These are phyloP conservation scores for Pharnaceum exiguum DNA, from an alignment of 148 eudicot genomes.

Conservation along the genomic window DNA sequence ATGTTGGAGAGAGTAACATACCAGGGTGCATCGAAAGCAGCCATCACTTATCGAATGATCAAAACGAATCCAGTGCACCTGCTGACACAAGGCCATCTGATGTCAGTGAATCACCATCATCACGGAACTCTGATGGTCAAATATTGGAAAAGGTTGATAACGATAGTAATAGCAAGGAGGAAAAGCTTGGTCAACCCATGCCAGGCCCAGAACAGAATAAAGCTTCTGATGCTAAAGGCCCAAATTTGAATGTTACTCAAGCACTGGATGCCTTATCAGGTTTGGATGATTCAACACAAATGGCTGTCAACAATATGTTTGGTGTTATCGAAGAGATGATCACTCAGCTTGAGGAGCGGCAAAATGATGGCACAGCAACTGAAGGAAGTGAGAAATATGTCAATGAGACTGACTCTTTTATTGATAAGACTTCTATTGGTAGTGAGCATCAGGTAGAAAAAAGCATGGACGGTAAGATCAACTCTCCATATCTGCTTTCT, in stretches of 20 bases:
- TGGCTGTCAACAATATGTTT: slow-evolving; percentile 90
- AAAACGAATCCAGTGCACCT: slow-evolving; percentile 24
- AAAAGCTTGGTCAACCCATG: slow-evolving; percentile 24
- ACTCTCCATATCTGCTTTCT: slow-evolving; percentile 5
- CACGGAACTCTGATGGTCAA: slow-evolving; percentile 35
- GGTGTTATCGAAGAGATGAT: slow-evolving; percentile 85
- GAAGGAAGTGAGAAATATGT: slow-evolving; percentile 25
- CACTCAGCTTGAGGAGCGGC: slow-evolving; percentile 64
- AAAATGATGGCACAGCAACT: slow-evolving; percentile 21
- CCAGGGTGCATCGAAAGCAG: slow-evolving; percentile 18
- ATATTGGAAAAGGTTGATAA: slow-evolving; percentile 31
- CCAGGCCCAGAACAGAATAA: slow-evolving; percentile 34
- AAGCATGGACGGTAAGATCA: slow-evolving; percentile 22
- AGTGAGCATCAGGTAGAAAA: slow-evolving; percentile 22
- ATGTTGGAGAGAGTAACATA: slow-evolving; percentile 21
- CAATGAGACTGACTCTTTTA: slow-evolving; percentile 11
- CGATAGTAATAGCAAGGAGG: slow-evolving; percentile 38
- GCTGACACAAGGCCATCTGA: slow-evolving; percentile 22
- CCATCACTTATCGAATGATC: slow-evolving; percentile 26
- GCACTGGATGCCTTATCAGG: slow-evolving; percentile 81
- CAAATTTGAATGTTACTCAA: slow-evolving; percentile 59
- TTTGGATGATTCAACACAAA: slow-evolving; percentile 91
- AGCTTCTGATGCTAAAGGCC: slow-evolving; percentile 25
- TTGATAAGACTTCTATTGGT: slow-evolving; percentile 10
- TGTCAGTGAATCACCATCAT: slow-evolving; percentile 30